These are phyloP conservation scores for Raffaelea ambrosiae DNA, from an alignment of 2,329 filamentous ascomycete species.

Conservation along the genomic window DNA sequence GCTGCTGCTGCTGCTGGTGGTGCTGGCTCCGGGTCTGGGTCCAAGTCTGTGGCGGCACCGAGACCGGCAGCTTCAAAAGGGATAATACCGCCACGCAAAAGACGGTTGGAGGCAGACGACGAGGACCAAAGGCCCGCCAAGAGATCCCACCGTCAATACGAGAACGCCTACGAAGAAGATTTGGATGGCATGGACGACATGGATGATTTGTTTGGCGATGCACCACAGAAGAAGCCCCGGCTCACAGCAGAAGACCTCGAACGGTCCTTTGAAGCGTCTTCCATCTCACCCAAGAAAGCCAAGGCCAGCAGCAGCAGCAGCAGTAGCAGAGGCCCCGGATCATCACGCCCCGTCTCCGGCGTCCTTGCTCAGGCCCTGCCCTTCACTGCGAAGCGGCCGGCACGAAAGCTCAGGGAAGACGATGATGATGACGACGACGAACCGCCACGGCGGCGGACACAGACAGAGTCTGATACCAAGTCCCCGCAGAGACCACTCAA, in stretches of 20 bases:
- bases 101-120: background rate
- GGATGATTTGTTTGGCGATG: slow-evolving; percentile 11
- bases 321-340: background rate
- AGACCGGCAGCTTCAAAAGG: background rate
- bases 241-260: slow-evolving; percentile 10
- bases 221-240: slow-evolving; percentile 7
- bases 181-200: slow-evolving; percentile 3
- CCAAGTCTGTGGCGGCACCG: background rate
- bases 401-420: too few relatives aligned
- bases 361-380: too few relatives aligned
- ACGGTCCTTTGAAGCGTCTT: background rate
- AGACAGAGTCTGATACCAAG: too few relatives aligned
- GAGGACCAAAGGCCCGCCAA: background rate
- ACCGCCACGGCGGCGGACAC: too few relatives aligned
- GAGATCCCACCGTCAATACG: background rate
- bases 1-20: background rate
- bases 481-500: background rate
- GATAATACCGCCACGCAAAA: slow-evolving; percentile 17
- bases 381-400: too few relatives aligned
- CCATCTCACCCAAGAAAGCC: background rate
- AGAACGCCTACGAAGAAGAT: slow-evolving; percentile 14
- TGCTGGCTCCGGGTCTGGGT: background rate
- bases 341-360: too few relatives aligned
- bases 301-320: background rate
- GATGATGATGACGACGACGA: background rate